Base-by-base conservation (phyloP, 306 rosid species). In the Glycyrrhiza uralensis region DNA sequence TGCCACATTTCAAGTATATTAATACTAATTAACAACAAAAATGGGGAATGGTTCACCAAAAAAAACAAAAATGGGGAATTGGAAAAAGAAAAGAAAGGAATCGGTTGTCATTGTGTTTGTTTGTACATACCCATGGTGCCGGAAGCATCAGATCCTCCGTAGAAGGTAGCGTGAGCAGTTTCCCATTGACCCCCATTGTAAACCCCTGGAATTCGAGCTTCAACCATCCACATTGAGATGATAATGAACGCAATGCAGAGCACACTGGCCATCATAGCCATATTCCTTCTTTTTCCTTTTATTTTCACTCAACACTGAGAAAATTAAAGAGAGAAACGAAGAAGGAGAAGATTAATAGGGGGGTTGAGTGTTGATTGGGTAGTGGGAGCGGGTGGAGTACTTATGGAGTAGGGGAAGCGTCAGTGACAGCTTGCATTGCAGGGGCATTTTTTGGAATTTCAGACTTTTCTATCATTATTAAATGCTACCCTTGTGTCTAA, bases 51-150 rank as follows among this genome's bases (percentile, higher is more conserved):
- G n/a, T n/a, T n/a, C n/a, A n/a, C n/a, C n/a, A n/a, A n/a, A n/a
- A n/a, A n/a, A n/a, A n/a, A n/a, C n/a, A 32, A 32, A 6, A 32
- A 2, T 4, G 4, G 14, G 0, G 4, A 50, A 50, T 2, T 5
- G 9, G 6, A 3, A 12, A 1, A 51, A 22, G 4, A 8, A 13
- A 19, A 3, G 4, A 5, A 7, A 23, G 23, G 35, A 12, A 1
- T 30, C 32, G 28, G 54, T 32, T 5, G 54, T 32, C 3, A 2
- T 4, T 28, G 61, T 35, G 70, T 28, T n/a, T n/a, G n/a, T n/a
- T n/a, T n/a, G n/a, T 3, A 64, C 83, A 4, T 42, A 93, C 98
- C 98, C 98, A 94, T 94, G 2, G 98, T 94, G 75, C 98, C 98
- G 18, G 98, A 94, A 33, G 98, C 98, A 62, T 94, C 97, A 1